Conservation (phyloP, 1,284 basidiomycete species). For the Grifola frondosa region DNA sequence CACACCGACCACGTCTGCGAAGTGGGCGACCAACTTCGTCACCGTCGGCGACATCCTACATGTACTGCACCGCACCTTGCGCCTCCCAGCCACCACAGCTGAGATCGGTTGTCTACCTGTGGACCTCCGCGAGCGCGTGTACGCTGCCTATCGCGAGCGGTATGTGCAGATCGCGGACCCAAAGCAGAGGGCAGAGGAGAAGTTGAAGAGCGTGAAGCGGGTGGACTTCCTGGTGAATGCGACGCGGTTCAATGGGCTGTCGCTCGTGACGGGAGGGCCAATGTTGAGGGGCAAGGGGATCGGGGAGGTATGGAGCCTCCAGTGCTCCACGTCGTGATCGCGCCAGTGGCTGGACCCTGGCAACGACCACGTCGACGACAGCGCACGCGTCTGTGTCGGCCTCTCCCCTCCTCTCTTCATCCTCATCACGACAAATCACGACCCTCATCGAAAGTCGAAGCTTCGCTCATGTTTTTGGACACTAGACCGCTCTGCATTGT, state of each 20-base stretch:
- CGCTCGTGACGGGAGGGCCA: slow-evolving; percentile 18
- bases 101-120: slow-evolving; percentile 10
- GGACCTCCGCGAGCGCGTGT: slow-evolving; percentile 15
- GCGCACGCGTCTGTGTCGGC: slow-evolving; percentile 1
- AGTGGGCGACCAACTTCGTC: slow-evolving; percentile 20
- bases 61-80: slow-evolving; percentile 20
- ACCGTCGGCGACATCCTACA: slow-evolving; percentile 24
- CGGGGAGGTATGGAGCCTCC: slow-evolving; percentile 23
- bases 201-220: slow-evolving; percentile 22
- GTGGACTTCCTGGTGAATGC: slow-evolving; percentile 25
- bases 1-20: slow-evolving; percentile 2
- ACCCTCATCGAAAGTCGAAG: too few species aligned
- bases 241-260: slow-evolving; percentile 21
- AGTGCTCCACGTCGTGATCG: slow-evolving; percentile 16
- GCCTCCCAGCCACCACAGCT: slow-evolving; percentile 10
- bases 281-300: slow-evolving; percentile 20
- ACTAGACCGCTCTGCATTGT: too few species aligned
- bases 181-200: slow-evolving; percentile 16
- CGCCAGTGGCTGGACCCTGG: neutral
- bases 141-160: slow-evolving; percentile 16
- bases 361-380: slow-evolving; percentile 3
- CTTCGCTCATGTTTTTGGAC: too few species aligned
- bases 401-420: neutral
- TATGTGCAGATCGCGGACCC: slow-evolving; percentile 12
- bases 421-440: too few species aligned